Conservation (phyloP, 2,329 filamentous ascomycete genomes). For the Geosmithia flava region DNA sequence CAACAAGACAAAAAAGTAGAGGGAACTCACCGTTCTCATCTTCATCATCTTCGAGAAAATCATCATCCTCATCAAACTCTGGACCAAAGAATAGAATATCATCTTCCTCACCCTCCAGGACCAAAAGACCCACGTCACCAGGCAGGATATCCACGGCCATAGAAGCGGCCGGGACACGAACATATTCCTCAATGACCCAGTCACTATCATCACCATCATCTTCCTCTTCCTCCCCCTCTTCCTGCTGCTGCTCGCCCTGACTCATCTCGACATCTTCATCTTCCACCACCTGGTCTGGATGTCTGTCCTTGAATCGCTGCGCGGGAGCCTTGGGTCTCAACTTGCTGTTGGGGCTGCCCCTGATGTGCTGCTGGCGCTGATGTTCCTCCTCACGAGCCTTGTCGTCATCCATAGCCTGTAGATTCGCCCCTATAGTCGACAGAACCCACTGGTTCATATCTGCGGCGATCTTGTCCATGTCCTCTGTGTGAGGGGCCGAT, state of each 20-base stretch:
- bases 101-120: constrained; percentile 46
- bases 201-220: constrained; percentile 33
- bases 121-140: constrained; percentile 41
- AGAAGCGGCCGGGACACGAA: constrained; percentile 42
- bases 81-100: constrained; percentile 47
- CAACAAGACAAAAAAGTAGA: not conserved
- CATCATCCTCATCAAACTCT: constrained; percentile 50
- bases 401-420: constrained; percentile 33
- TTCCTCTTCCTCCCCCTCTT: constrained; percentile 23
- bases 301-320: constrained; percentile 41
- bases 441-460: constrained; percentile 49
- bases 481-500: constrained; percentile 20
- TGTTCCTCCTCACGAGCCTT: constrained; percentile 12
- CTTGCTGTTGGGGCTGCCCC: constrained; percentile 14
- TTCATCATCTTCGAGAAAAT: constrained; percentile 45
- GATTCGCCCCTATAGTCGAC: constrained; percentile 41
- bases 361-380: constrained; percentile 1
- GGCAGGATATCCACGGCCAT: constrained; percentile 32
- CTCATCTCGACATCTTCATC: not conserved
- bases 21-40: constrained; percentile 47
- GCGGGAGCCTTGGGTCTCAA: constrained; percentile 44
- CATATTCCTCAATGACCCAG: constrained; percentile 53
- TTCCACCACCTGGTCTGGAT: constrained; percentile 25
- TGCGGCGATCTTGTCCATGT: constrained; percentile 36
- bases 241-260: constrained; percentile 19